These are phyloP conservation scores for Cymbidium sinense DNA, from an alignment of 106 monocot species.

Conservation along the genomic window DNA sequence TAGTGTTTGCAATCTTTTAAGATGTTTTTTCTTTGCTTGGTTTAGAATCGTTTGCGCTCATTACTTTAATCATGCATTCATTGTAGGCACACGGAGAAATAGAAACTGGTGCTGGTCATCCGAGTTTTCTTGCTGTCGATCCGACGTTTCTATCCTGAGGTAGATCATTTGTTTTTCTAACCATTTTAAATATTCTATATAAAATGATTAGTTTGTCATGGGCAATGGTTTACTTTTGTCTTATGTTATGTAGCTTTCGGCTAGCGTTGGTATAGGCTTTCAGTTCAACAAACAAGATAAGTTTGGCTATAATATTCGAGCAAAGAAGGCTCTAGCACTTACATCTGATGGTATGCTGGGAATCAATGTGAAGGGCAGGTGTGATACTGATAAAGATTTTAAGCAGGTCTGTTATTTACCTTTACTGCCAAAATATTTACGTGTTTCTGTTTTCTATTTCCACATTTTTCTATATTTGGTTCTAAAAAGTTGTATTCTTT, in stretches of 20 bases:
- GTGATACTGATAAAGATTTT: conserved; percentile 58
- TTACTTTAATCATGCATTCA: background rate
- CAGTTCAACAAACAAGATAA: conserved; percentile 33
- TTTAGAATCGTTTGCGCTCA: background rate
- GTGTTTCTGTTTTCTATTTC: background rate
- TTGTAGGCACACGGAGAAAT: conserved; percentile 80
- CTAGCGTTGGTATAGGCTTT: conserved; percentile 53
- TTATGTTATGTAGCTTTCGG: conserved; percentile 39
- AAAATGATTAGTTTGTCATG: background rate
- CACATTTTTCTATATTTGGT: background rate
- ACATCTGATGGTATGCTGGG: conserved; percentile 34
- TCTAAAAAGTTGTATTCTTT: background rate
- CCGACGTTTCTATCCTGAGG: conserved; percentile 62
- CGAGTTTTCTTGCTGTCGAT: conserved; percentile 54
- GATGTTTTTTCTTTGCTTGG: no score
- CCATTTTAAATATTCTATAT: background rate
- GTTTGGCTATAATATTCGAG: conserved; percentile 51
- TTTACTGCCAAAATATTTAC: no score
- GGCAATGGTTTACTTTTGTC: background rate
- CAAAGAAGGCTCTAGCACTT: conserved; percentile 61
- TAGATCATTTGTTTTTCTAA: conserved; percentile 6
- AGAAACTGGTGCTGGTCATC: conserved; percentile 45
- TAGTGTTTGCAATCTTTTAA: background rate
- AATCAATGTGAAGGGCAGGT: conserved; percentile 71
- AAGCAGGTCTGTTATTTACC: conserved; percentile 34